phyloP scores from a whole-genome alignment of 2,329 filamentous ascomycete genomes.

The Fusarium nurragi region DNA sequence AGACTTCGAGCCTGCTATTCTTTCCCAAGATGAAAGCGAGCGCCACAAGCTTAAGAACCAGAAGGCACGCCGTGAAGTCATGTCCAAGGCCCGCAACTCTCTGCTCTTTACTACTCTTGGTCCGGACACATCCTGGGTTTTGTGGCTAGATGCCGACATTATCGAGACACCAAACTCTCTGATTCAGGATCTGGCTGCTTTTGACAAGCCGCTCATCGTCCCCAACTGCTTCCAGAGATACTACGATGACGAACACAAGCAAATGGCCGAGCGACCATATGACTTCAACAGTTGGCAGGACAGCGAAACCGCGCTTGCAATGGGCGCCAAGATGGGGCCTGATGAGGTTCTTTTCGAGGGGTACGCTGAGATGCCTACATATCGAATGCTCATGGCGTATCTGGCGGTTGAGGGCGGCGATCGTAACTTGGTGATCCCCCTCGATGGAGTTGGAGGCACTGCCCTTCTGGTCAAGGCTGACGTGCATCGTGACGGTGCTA shows the following conservation, averaged over 20 bases:
- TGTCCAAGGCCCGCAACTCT: constrained; percentile 94
- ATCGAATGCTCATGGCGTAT: constrained; percentile 89
- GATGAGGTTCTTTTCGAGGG: constrained; percentile 96
- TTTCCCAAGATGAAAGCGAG: constrained; percentile 85
- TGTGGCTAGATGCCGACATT: constrained; percentile 95
- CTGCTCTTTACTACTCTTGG: constrained; percentile 95
- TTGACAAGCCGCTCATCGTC: constrained; percentile 90
- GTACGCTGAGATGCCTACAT: constrained; percentile 92
- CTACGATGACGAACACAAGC: constrained; percentile 73
- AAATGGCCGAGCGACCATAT: constrained; percentile 82
- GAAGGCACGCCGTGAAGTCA: constrained; percentile 83
- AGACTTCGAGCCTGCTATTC: constrained; percentile 86
- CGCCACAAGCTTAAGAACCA: constrained; percentile 93
- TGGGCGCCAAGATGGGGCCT: constrained; percentile 82
- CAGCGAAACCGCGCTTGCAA: constrained; percentile 77
- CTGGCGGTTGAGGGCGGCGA: constrained; percentile 70
- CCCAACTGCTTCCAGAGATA: constrained; percentile 96
- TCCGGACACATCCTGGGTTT: constrained; percentile 90
- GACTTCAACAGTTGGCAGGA: constrained; percentile 99
- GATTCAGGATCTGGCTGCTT: constrained; percentile 89
- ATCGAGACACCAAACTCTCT: constrained; percentile 84
- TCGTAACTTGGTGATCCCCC: constrained; percentile 69
- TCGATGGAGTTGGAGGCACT: constrained; percentile 95
- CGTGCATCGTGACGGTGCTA: constrained; percentile 95
- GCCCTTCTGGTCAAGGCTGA: constrained; percentile 94